Conservation (phyloP, 257 asterid species). For the Nyctanthes arbortristis region DNA sequence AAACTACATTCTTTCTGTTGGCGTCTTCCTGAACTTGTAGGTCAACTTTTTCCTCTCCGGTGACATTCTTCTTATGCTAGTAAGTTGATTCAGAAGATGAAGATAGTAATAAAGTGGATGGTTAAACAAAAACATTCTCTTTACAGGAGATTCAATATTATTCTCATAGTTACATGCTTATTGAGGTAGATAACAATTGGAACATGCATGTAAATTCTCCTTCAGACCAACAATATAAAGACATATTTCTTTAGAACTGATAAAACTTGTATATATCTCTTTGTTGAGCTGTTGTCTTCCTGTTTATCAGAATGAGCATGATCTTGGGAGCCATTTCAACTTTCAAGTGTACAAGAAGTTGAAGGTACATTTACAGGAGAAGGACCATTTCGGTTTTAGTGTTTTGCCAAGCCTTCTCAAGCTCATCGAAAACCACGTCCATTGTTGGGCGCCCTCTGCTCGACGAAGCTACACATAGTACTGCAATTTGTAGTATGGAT, state of each 20-base stretch:
- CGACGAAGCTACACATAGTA: constrained; percentile 62
- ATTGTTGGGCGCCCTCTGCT: constrained; percentile 75
- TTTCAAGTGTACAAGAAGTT: not conserved
- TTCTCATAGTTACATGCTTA: not conserved
- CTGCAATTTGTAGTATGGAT: constrained; percentile 77
- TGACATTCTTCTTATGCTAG: not conserved
- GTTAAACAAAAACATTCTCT: not conserved
- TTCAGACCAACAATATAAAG: too few relatives aligned
- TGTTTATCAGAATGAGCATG: not conserved
- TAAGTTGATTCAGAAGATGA: constrained; percentile 40
- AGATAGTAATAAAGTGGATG: constrained; percentile 36
- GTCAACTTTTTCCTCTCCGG: not conserved
- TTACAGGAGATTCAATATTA: not conserved
- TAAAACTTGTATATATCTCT: too few relatives aligned
- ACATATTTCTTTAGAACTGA: too few relatives aligned
- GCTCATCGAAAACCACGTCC: constrained; percentile 56
- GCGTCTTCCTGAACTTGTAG: too few relatives aligned
- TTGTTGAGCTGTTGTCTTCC: not conserved
- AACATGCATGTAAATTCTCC: not conserved
- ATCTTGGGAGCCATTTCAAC: not conserved
- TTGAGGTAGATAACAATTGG: not conserved
- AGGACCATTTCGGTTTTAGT: constrained; percentile 48
- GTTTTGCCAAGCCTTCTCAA: constrained; percentile 67
- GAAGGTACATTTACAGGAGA: not conserved
- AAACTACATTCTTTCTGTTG: not conserved